Base-by-base conservation (phyloP, 2,329 filamentous ascomycete genomes). In the Alternaria ventricosa region DNA sequence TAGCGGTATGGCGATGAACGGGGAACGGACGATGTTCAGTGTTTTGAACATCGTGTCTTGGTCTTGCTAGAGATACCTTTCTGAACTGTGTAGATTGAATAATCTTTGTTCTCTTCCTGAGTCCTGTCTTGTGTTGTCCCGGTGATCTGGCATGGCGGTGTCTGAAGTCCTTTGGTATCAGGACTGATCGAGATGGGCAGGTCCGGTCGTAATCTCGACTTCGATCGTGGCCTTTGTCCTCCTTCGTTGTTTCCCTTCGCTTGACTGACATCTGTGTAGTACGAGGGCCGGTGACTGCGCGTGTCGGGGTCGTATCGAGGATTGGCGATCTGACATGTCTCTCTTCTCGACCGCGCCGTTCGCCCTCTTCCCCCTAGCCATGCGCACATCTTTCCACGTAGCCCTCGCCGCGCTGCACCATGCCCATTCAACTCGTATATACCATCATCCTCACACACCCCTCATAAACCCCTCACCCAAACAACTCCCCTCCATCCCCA, bases 71-170 rank as follows among this genome's bases (percentile, higher is more conserved):
- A 49, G 43, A 63, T 57, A 61, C 61, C 54, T 57, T 55, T 57
- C 30, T 50, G 22, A 41, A 54, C 30, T 64, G 58, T 62, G 59
- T 65, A 62, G 59, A 59, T 55, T 50, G 28, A 46, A 47, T 53
- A 18, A 44, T 46, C 22, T n/a, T 55, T 47, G 36, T 62, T 57
- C 51, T 41, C 44, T 23, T 49, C 51, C 22, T 22, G 3, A 1
- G 5, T n/a, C 1, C 30, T 25, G 20, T 4, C 6, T 25, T 8
- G 4, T 36, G 6, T 28, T 23, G 0, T 33, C 3, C 15, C 3
- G 18, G 25, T 22, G 27, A 33, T 36, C 15, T 18, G 15, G 23
- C 28, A 22, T 22, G 5, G 25, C 9, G 12, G 12, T 53, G 12
- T 49, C 12, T 4, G 13, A 27, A 8, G 44, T 22, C 10, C 11